These are phyloP conservation scores for Mixia osmundae DNA, from an alignment of 1,284 basidiomycete genomes.

Conservation along the genomic window DNA sequence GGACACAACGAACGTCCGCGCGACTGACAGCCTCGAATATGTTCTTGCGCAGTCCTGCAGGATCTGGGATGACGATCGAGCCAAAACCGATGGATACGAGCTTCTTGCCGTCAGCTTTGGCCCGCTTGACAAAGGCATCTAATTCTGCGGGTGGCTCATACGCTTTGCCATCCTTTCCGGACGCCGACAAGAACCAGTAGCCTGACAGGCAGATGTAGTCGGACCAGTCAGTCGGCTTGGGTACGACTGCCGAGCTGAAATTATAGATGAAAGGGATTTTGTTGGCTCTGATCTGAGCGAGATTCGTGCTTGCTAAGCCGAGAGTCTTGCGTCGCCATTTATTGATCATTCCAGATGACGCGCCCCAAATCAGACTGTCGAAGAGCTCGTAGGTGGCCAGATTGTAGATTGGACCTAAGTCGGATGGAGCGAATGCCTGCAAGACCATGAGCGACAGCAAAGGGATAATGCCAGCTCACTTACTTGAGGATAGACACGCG, in stretches of 20 bases:
- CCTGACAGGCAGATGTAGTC: constrained; percentile 94
- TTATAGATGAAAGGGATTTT: constrained; percentile 95
- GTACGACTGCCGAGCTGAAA: constrained; percentile 56
- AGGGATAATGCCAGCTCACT: no score
- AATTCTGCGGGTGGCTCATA: constrained; percentile 66
- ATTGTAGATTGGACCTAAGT: constrained; percentile 56
- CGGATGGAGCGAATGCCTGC: constrained; percentile 90
- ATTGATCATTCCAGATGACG: constrained; percentile 72
- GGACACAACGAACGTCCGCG: constrained; percentile 36
- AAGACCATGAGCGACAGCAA: no score
- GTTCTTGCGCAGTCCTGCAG: constrained; percentile 65
- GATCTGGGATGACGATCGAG: constrained; percentile 82
- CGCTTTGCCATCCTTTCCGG: constrained; percentile 45
- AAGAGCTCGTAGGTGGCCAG: neutral
- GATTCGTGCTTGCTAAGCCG: constrained; percentile 50
- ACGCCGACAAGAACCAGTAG: constrained; percentile 84
- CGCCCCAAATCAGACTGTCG: constrained; percentile 1
- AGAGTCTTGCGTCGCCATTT: constrained; percentile 64
- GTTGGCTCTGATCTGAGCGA: constrained; percentile 85
- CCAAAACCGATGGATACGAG: constrained; percentile 96
- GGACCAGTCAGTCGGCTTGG: constrained; percentile 84
- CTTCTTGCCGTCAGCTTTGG: constrained; percentile 52
- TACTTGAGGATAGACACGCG: constrained; percentile 80
- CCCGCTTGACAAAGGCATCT: constrained; percentile 52
- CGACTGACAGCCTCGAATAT: constrained; percentile 61